A percentile compares a stretch with the other conserved stretches of the same genome.
Evolutionary conservation across 768 basidiomycete species (phyloP).

Genomic region (Lentinula lateritia): DNA sequence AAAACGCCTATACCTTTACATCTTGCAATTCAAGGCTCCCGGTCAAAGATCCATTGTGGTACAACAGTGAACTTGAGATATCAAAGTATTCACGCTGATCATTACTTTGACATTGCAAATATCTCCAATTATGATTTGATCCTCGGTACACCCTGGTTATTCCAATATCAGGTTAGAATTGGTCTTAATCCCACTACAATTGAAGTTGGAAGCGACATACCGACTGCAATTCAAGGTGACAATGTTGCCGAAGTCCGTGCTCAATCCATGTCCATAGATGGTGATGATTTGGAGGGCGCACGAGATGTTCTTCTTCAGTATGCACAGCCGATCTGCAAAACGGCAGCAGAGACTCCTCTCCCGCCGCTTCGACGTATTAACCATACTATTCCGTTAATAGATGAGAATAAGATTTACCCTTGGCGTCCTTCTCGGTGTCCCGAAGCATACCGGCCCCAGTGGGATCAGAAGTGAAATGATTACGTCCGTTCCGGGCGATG

Average conservation of each 20-base stretch:
- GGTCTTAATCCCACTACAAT: conserved; percentile 21
- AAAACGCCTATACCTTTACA: conserved; percentile 20
- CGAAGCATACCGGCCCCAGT: conserved; percentile 14
- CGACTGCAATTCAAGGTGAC: conserved; percentile 13
- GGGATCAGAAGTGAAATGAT: conserved; percentile 16
- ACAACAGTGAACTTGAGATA: conserved; percentile 8
- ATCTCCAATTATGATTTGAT: conserved; percentile 32
- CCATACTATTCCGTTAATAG: conserved; percentile 22
- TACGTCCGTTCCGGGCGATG: conserved; percentile 22
- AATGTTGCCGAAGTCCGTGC: conserved; percentile 9
- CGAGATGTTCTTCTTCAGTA: conserved; percentile 10
- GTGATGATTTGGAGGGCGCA: conserved; percentile 6
- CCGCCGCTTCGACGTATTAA: conserved; percentile 24
- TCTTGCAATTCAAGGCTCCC: conserved; percentile 23
- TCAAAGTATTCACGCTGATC: conserved; percentile 7
- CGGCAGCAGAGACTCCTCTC: conserved; percentile 7
- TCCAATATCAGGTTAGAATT: conserved; percentile 22
- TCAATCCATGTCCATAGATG: conserved; percentile 7
- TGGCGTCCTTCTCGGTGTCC: conserved; percentile 17
- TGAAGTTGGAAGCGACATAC: conserved; percentile 7
- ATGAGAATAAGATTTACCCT: conserved; percentile 13
- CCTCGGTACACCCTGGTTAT: conserved; percentile 28
- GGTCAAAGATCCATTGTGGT: conserved; percentile 17
- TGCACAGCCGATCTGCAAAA: conserved; percentile 9
- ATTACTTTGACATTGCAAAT: conserved; percentile 32